phyloP scores from a whole-genome alignment of 352 stramenopile species.

The Phytophthora brassicae region DNA sequence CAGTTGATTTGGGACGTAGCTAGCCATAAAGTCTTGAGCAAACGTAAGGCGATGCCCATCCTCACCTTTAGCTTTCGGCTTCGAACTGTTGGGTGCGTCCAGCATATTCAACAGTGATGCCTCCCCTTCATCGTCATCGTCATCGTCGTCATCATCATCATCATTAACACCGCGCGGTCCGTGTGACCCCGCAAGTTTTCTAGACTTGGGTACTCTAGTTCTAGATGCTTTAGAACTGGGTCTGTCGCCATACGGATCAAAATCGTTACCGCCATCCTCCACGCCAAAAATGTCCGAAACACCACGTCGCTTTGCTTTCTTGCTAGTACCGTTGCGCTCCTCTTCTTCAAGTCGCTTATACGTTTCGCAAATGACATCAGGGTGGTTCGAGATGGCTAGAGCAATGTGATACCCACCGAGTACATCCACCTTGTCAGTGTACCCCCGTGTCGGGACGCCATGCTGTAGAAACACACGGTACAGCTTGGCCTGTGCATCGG shows the following conservation, averaged over 20 bases:
- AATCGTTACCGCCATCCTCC: conserved; percentile 62
- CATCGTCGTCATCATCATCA: conserved; percentile 26
- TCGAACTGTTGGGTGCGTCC: conserved; percentile 12
- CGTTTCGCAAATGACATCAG: conserved; percentile 77
- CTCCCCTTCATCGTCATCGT: conserved; percentile 40
- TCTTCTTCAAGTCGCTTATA: conserved; percentile 67
- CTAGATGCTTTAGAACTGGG: not conserved
- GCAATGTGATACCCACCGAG: conserved; percentile 87
- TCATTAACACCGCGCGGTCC: conserved; percentile 9
- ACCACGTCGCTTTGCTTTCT: conserved; percentile 28
- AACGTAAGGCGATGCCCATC: conserved; percentile 70
- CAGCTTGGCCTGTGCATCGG: conserved; percentile 66
- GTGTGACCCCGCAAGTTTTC: not conserved
- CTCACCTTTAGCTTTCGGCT: conserved; percentile 3
- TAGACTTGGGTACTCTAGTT: too few species aligned
- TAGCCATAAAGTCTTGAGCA: conserved; percentile 56
- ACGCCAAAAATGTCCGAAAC: conserved; percentile 37
- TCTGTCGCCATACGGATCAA: conserved; percentile 38
- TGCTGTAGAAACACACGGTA: conserved; percentile 71
- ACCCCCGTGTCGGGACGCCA: conserved; percentile 63
- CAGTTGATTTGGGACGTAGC: conserved; percentile 55
- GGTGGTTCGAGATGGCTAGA: conserved; percentile 88
- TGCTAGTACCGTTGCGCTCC: conserved; percentile 37
- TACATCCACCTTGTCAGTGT: conserved; percentile 62
- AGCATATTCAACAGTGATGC: conserved; percentile 47